A percentile compares a stretch with the other conserved stretches of the same genome.
These are phyloP conservation scores for Acer negundo DNA, from an alignment of 345 rosid species.

Conservation along the genomic window DNA sequence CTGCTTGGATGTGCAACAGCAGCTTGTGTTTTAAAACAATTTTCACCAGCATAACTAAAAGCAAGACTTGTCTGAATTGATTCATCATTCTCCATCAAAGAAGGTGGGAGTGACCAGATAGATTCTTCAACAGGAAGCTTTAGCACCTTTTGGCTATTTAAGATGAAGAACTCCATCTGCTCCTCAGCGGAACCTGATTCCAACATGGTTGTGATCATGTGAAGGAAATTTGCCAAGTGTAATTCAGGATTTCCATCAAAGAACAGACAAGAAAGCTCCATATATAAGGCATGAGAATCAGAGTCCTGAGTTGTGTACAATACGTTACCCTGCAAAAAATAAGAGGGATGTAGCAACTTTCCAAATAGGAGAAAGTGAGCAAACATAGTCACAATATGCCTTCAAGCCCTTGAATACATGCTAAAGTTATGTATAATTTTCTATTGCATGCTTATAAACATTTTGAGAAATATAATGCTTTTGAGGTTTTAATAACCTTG, in stretches of 20 bases:
- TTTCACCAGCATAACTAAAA: constrained; percentile 34
- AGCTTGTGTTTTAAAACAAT: constrained; percentile 41
- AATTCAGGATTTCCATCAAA: constrained; percentile 67
- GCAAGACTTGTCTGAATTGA: constrained; percentile 16
- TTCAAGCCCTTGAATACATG: neutral
- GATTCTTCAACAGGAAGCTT: constrained; percentile 69
- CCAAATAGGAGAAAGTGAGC: neutral
- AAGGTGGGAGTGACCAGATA: constrained; percentile 57
- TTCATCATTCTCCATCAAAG: constrained; percentile 25
- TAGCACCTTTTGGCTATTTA: constrained; percentile 71
- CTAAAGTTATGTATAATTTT: neutral
- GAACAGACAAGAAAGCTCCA: constrained; percentile 78
- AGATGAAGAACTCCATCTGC: constrained; percentile 68
- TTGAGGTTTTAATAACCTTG: neutral
- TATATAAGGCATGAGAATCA: constrained; percentile 67
- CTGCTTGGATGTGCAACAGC: constrained; percentile 25
- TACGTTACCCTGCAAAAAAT: constrained; percentile 55
- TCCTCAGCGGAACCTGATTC: constrained; percentile 71
- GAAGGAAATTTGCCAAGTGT: constrained; percentile 88
- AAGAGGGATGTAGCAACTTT: neutral
- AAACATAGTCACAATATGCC: neutral
- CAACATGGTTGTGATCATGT: constrained; percentile 72
- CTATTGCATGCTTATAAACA: neutral
- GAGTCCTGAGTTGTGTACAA: constrained; percentile 58
- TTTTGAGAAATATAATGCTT: neutral